Evolutionary conservation across 345 rosid genomes (phyloP).

Genomic region (Mercurialis annua): DNA sequence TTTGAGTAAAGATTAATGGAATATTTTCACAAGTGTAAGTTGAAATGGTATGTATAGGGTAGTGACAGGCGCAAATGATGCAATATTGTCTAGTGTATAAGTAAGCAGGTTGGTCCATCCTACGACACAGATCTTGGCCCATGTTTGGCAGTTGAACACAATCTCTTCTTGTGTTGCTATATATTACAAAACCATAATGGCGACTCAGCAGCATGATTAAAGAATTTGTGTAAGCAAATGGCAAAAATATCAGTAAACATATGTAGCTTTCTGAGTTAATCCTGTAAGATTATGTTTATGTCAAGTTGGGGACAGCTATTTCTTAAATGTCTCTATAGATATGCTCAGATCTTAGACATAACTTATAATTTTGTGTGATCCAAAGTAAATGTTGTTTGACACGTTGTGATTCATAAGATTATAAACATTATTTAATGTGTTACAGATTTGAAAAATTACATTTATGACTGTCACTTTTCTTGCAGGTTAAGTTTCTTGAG

Average conservation of each 20-base stretch:
- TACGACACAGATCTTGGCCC: background rate
- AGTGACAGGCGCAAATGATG: too few species aligned
- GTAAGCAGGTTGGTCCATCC: background rate
- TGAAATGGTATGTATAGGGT: too few species aligned
- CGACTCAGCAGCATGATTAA: background rate
- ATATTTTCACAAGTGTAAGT: background rate
- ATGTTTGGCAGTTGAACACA: background rate
- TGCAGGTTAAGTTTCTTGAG: too few species aligned
- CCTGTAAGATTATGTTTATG: background rate
- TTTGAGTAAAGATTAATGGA: background rate
- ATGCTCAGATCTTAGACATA: background rate
- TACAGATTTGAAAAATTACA: too few species aligned
- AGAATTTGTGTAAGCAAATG: background rate
- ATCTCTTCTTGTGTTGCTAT: background rate
- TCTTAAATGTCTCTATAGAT: background rate
- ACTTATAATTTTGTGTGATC: background rate
- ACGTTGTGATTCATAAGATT: background rate
- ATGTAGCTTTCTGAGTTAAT: background rate
- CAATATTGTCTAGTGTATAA: too few species aligned
- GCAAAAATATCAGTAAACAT: background rate
- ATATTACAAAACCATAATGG: background rate
- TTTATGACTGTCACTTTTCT: too few species aligned
- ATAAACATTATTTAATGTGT: too few species aligned
- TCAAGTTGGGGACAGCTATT: background rate
- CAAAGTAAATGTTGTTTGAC: slow-evolving; percentile 2